Percentiles rank a stretch among this genome's conserved stretches.
phyloP scores from a whole-genome alignment of 257 asterid genomes.

The Solanum sejunctum region DNA sequence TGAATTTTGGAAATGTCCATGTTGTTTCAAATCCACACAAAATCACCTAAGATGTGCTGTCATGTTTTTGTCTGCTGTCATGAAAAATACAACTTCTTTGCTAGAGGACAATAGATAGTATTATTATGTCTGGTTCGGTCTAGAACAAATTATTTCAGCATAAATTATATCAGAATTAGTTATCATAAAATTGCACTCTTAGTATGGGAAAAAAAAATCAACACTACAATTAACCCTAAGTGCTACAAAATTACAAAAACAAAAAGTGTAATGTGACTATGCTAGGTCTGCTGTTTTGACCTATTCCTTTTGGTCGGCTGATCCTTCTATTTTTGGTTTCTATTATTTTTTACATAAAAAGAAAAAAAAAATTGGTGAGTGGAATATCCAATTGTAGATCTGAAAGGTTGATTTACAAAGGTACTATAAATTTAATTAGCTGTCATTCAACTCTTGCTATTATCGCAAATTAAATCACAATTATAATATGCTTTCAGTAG shows the following conservation, averaged over 20 bases:
- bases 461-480: background rate
- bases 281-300: background rate
- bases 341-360: background rate
- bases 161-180: too few relatives aligned
- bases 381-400: background rate
- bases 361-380: background rate
- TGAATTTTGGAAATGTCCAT: conserved; percentile 2
- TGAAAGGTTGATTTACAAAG: background rate
- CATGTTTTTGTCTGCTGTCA: conserved; percentile 4
- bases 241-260: too few relatives aligned
- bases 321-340: background rate
- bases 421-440: background rate
- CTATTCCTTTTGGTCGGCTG: background rate
- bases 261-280: background rate
- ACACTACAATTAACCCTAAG: too few relatives aligned
- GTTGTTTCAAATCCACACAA: conserved; percentile 1
- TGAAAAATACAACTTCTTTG: too few relatives aligned
- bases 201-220: too few relatives aligned
- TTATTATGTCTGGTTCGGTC: too few relatives aligned
- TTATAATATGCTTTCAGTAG: background rate
- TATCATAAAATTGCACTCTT: too few relatives aligned
- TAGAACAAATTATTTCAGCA: too few relatives aligned
- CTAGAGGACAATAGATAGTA: too few relatives aligned
- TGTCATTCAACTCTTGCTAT: background rate
- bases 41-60: conserved; percentile 14